Evolutionary conservation across 305 asterid genomes (phyloP), one percentile per base, ranked within the genome.

Genomic region (Petunia hybrid): DNA sequence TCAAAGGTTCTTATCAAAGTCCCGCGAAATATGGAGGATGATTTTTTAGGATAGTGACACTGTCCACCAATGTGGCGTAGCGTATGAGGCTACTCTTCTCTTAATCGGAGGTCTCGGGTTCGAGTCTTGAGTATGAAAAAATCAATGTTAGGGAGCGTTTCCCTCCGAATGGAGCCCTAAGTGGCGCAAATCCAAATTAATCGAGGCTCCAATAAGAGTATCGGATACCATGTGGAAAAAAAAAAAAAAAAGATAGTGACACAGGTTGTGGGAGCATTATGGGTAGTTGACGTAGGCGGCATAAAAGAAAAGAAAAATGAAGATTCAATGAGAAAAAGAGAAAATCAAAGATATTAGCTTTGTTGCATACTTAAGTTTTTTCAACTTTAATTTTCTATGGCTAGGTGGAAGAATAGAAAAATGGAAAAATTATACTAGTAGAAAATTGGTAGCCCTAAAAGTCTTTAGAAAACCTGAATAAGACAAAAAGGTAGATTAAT

Each of bases 331-430:
- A 62, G 4, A 62, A 5, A 57, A 57, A 14, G 5, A 12, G 1
- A 22, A 2, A 22, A 13, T 6, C 13, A 22, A 66, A 7, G 10
- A 68, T 46, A 48, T 2, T 22, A 48, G 10, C 42, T 73, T 73
- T 73, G 45, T 12, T 73, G 36, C 35, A 51, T 14, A 8, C 1
- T 51, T 8, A 51, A 51, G 57, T 51, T 51, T 51, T 66, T 56
- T 56, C 41, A 22, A 77, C 70, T 81, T 43, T 76, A 69, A 85
- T 74, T 45, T 86, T 86, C 90, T 82, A 83, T 84, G 75, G 16
- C 81, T 71, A n/a, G 76, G 63, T 79, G 40, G 83, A 38, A 10
- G 69, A 57, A 16, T 16, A 42, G 14, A 66, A 53, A 16, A 55
- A 22, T 1, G 6, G 42, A 67, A 68, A 35, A 40, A 6, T n/a